phyloP scores from a whole-genome alignment of 768 basidiomycete species.

The Termitomyces sp. region DNA sequence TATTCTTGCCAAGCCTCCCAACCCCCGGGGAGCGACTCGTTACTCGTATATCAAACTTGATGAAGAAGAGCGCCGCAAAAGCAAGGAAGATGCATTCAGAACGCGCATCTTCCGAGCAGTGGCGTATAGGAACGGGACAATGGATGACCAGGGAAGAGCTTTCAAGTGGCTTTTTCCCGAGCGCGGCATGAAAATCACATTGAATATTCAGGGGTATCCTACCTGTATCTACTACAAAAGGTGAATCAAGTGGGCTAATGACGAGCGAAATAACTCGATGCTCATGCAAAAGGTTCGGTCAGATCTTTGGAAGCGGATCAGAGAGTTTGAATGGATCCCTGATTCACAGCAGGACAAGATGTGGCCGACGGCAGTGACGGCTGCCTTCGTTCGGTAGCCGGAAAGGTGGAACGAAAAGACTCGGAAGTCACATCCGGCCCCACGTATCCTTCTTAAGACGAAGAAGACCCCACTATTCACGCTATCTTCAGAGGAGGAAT shows the following conservation, averaged over 20 bases:
- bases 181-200: too few species aligned
- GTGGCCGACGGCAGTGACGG: neutral
- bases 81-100: neutral
- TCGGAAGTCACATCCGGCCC: too few species aligned
- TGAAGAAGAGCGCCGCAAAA: neutral
- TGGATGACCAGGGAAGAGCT: neutral
- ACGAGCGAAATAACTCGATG: too few species aligned
- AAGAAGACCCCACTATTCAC: too few species aligned
- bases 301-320: neutral
- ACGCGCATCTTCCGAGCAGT: neutral
- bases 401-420: too few species aligned
- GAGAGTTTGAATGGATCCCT: neutral
- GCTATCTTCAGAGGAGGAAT: too few species aligned
- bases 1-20: neutral
- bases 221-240: too few species aligned
- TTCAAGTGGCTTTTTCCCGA: constrained; percentile 4
- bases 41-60: constrained; percentile 1
- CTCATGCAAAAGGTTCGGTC: neutral
- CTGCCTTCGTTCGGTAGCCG: neutral
- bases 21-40: neutral
- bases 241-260: too few species aligned
- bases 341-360: constrained; percentile 4
- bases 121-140: neutral
- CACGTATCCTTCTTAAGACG: too few species aligned
- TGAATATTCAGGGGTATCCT: too few species aligned